Percentiles rank a stretch among this genome's conserved stretches.
Evolutionary conservation across 2,329 filamentous ascomycete species (phyloP).

Genomic region (Alternaria ethzedia): DNA sequence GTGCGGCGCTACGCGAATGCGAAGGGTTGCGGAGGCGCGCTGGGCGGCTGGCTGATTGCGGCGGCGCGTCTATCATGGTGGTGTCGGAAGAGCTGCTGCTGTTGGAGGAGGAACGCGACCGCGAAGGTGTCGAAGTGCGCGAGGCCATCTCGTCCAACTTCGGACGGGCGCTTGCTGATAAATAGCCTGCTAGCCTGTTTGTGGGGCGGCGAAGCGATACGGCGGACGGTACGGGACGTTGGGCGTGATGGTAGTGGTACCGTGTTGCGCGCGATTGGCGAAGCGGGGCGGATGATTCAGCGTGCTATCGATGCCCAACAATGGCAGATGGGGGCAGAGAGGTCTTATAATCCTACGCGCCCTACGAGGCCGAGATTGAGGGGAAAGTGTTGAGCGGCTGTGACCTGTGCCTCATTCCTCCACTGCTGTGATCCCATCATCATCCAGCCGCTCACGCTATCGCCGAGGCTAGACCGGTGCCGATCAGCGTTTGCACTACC

Average conservation of each 20-base stretch:
- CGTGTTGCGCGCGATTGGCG: not conserved
- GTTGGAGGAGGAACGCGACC: slow-evolving; percentile 38
- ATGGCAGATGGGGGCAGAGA: not conserved
- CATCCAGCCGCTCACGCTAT: slow-evolving; percentile 4
- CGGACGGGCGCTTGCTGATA: slow-evolving; percentile 2
- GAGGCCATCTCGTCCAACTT: slow-evolving; percentile 33
- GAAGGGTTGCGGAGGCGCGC: slow-evolving; percentile 36
- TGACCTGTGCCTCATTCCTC: slow-evolving; percentile 6
- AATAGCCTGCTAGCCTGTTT: slow-evolving; percentile 1
- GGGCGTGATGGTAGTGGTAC: slow-evolving; percentile 2
- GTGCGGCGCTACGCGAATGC: slow-evolving; percentile 19
- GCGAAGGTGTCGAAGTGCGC: slow-evolving; percentile 35
- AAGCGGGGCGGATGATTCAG: not conserved
- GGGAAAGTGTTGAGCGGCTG: slow-evolving; percentile 9
- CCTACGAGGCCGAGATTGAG: not conserved
- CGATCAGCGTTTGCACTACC: slow-evolving; percentile 1
- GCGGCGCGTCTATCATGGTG: slow-evolving; percentile 43
- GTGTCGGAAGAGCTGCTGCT: slow-evolving; percentile 41
- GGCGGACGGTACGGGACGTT: not conserved
- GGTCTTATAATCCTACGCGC: not conserved
- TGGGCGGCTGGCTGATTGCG: slow-evolving; percentile 30
- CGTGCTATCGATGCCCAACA: not conserved
- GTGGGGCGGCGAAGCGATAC: slow-evolving; percentile 8
- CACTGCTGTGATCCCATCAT: slow-evolving; percentile 4
- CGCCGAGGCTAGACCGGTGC: slow-evolving; percentile 5